phyloP scores from a whole-genome alignment of 257 asterid genomes.

The Buddleja alternifolia region DNA sequence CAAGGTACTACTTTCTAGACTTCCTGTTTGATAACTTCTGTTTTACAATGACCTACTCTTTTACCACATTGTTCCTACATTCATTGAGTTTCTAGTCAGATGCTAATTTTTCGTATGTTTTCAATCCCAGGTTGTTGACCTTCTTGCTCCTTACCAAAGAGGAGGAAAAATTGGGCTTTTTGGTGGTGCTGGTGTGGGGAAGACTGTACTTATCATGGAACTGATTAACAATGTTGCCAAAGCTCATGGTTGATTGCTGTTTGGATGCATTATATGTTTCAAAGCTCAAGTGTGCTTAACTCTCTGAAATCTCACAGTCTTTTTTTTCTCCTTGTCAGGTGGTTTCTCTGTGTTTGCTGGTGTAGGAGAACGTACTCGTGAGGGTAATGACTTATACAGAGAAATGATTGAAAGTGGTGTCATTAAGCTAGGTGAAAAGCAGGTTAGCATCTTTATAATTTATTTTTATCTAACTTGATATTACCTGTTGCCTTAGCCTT shows the following conservation, averaged over 20 bases:
- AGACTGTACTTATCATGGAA: constrained; percentile 96
- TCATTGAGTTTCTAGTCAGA: background rate
- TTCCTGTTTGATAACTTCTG: background rate
- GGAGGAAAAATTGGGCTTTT: constrained; percentile 98
- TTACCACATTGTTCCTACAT: background rate
- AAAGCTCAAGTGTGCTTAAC: background rate
- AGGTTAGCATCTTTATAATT: constrained; percentile 47
- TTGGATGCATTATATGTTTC: background rate
- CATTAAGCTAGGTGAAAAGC: constrained; percentile 96
- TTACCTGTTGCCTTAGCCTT: background rate
- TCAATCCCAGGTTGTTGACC: constrained; percentile 75
- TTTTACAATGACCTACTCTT: background rate
- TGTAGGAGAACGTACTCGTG: constrained; percentile 98
- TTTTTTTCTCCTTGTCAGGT: constrained; percentile 54
- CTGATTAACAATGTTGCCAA: constrained; percentile 93
- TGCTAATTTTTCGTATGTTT: background rate
- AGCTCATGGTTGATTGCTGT: constrained; percentile 76
- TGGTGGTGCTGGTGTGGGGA: constrained; percentile 99
- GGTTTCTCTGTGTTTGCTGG: constrained; percentile 99
- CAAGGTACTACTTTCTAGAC: constrained; percentile 63
- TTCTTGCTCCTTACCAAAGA: constrained; percentile 97
- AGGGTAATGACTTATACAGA: constrained; percentile 97
- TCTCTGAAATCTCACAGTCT: constrained; percentile 14
- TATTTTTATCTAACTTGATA: constrained; percentile 1
- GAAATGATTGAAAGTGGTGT: constrained; percentile 99